Evolutionary conservation across 1,284 basidiomycete species (phyloP).

Genomic region (Phellopilus nigrolimitatus): DNA sequence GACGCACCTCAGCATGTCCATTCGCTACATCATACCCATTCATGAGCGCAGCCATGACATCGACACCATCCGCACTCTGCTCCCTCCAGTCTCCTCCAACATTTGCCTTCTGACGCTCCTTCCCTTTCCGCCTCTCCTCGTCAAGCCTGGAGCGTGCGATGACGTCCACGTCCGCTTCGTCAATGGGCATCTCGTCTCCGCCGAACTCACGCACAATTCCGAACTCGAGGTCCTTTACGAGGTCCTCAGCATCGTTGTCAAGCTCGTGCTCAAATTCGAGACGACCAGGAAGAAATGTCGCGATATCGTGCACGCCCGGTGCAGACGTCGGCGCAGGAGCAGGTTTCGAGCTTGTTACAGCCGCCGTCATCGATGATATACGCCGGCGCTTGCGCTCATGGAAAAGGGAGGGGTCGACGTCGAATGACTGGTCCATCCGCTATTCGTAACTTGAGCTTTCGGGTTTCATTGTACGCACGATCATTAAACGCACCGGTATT

Average conservation of each 20-base stretch:
- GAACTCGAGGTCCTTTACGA: constrained; percentile 96
- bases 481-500: constrained; percentile 55
- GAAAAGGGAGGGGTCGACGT: constrained; percentile 77
- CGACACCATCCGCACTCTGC: constrained; percentile 16
- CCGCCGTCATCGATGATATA: constrained; percentile 66
- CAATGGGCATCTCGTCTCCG: constrained; percentile 80
- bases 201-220: constrained; percentile 83
- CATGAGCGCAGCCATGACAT: constrained; percentile 22
- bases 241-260: constrained; percentile 93
- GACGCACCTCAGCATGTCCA: constrained; percentile 20
- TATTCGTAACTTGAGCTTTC: constrained; percentile 25
- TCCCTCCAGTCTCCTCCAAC: constrained; percentile 19
- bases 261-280: constrained; percentile 97
- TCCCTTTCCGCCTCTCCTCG: constrained; percentile 48
- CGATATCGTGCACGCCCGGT: constrained; percentile 92
- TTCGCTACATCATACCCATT: constrained; percentile 20
- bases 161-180: constrained; percentile 67
- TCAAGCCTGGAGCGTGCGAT: constrained; percentile 62
- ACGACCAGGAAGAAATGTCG: constrained; percentile 91
- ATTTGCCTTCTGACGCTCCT: constrained; percentile 41
- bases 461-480: constrained; percentile 26
- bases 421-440: constrained; percentile 67
- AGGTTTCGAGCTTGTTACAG: constrained; percentile 42
- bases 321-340: constrained; percentile 86
- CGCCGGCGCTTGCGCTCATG: constrained; percentile 83